phyloP scores from a whole-genome alignment of 345 rosid genomes.

The Bruguiera sexangula region DNA sequence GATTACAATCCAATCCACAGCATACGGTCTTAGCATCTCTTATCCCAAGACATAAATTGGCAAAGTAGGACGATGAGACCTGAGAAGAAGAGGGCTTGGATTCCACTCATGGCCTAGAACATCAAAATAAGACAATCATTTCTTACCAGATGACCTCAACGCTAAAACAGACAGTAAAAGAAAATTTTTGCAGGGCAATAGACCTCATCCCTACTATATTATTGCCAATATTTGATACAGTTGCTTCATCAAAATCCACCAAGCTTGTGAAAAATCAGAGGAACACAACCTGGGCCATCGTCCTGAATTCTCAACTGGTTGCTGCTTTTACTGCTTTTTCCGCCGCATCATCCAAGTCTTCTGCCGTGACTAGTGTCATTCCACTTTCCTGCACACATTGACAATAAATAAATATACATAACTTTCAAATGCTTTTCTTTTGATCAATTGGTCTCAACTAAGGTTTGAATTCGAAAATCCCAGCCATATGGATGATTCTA shows the following conservation, averaged over 20 bases:
- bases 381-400: slow-evolving; percentile 72
- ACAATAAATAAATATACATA: neutral
- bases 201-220: slow-evolving; percentile 8
- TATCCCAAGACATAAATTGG: neutral
- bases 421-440: too few species aligned
- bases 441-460: too few species aligned
- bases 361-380: slow-evolving; percentile 82
- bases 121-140: neutral
- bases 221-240: slow-evolving; percentile 2
- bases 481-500: too few species aligned
- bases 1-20: slow-evolving; percentile 60
- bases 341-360: slow-evolving; percentile 96
- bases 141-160: neutral
- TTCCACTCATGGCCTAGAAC: neutral
- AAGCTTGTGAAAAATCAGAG: neutral
- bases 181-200: slow-evolving; percentile 1
- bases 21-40: slow-evolving; percentile 27
- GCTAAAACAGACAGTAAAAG: neutral
- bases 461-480: too few species aligned
- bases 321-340: slow-evolving; percentile 79
- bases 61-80: neutral
- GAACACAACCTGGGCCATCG: too few species aligned
- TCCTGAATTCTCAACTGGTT: slow-evolving; percentile 11
- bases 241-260: slow-evolving; percentile 3
- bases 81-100: neutral